A percentile compares a stretch with the other conserved stretches of the same genome.
These are phyloP conservation scores for Fusarium nurragi DNA, from an alignment of 2,329 filamentous ascomycete genomes.

Conservation along the genomic window DNA sequence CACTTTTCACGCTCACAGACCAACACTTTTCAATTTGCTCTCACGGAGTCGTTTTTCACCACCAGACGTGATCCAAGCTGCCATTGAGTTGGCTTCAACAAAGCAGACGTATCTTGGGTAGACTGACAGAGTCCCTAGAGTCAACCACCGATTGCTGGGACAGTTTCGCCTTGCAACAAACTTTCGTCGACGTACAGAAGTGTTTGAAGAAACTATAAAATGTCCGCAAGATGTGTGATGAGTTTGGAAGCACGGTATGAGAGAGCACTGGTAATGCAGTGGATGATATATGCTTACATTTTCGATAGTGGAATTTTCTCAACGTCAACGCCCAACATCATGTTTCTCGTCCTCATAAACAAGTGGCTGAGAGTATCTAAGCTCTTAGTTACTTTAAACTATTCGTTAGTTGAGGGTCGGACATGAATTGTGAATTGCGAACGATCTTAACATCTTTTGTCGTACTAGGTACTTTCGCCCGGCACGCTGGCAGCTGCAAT, in stretches of 20 bases:
- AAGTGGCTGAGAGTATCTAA: background rate
- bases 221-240: background rate
- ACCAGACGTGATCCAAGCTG: background rate
- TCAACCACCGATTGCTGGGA: constrained; percentile 6
- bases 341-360: background rate
- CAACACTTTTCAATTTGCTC: background rate
- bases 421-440: too few relatives aligned
- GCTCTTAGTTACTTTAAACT: background rate
- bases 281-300: background rate
- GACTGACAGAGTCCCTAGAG: background rate
- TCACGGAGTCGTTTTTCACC: background rate
- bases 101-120: background rate
- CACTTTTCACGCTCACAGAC: background rate
- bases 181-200: background rate
- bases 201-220: background rate
- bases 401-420: background rate
- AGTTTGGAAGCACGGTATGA: background rate
- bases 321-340: background rate
- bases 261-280: accelerated
- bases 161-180: background rate
- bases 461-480: background rate
- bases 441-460: background rate
- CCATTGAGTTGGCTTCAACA: background rate
- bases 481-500: constrained; percentile 1
- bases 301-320: background rate